Percentiles rank a stretch among this genome's conserved stretches.
These are phyloP conservation scores for Capsicum rhomboideum DNA, from an alignment of 257 asterid genomes.

Conservation along the genomic window DNA sequence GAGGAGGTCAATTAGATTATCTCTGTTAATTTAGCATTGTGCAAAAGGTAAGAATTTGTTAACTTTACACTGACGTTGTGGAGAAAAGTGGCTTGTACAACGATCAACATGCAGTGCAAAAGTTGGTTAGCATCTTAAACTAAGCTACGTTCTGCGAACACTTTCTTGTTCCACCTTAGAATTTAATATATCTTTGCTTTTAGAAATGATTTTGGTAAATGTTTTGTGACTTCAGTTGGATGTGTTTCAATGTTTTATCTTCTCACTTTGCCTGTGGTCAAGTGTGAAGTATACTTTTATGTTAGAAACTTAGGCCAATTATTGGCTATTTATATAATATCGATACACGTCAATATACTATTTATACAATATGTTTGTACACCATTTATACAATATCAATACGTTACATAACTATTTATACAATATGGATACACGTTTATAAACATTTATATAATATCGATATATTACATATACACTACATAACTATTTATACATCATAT, in stretches of 20 bases:
- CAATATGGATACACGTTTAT: too few species aligned
- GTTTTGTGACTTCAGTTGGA: too few species aligned
- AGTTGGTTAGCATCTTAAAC: neutral
- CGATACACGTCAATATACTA: too few species aligned
- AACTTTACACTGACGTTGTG: neutral
- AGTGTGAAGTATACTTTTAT: neutral
- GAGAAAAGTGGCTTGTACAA: neutral
- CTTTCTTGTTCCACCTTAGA: neutral
- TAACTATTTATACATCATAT: too few species aligned
- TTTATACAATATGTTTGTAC: too few species aligned
- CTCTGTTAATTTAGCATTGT: neutral
- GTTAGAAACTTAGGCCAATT: neutral
- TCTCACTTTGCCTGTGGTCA: neutral
- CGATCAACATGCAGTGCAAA: neutral
- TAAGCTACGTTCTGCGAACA: neutral
- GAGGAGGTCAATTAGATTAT: neutral
- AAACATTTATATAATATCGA: too few species aligned
- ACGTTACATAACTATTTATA: too few species aligned
- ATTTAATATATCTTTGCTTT: neutral
- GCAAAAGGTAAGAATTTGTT: neutral
- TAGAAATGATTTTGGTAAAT: neutral
- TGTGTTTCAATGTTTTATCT: neutral
- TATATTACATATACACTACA: too few species aligned
- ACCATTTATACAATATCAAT: too few species aligned
- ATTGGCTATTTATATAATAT: too few species aligned